Conservation (phyloP, 2,329 filamentous ascomycete genomes). For the Trichocomaceae sp. region DNA sequence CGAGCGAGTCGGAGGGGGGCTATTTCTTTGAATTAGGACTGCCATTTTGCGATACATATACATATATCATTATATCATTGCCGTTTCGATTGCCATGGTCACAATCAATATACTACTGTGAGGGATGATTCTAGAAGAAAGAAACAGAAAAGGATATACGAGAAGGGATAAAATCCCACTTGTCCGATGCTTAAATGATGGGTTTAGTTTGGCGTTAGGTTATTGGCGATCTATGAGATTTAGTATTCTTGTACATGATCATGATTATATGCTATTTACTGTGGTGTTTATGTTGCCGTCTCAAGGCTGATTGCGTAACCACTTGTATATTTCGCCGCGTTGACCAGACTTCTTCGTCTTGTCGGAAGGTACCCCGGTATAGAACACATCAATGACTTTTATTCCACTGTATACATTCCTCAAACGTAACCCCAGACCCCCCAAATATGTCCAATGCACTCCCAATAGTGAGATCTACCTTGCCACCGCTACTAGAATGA, state of each 20-base stretch:
- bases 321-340: too few species aligned
- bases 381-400: conserved; percentile 26
- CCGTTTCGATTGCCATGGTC: not conserved
- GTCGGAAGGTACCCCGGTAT: too few species aligned
- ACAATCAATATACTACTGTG: not conserved
- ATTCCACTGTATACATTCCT: conserved; percentile 89
- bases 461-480: conserved; percentile 89
- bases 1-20: conserved; percentile 76
- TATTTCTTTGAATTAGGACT: conserved; percentile 61
- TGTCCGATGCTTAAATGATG: not conserved
- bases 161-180: too few species aligned
- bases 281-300: not conserved
- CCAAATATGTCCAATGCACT: conserved; percentile 96
- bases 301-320: too few species aligned
- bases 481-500: conserved; percentile 67
- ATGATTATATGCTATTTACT: not conserved
- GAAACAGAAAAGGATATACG: too few species aligned
- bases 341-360: too few species aligned
- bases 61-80: not conserved
- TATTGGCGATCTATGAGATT: not conserved
- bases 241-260: not conserved
- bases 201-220: conserved; percentile 4
- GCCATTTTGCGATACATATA: not conserved
- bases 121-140: not conserved
- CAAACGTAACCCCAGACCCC: conserved; percentile 75